Percentiles rank a stretch among this genome's conserved stretches.
phyloP scores from a whole-genome alignment of 1,284 basidiomycete genomes.

The Chalciporus sp. region DNA sequence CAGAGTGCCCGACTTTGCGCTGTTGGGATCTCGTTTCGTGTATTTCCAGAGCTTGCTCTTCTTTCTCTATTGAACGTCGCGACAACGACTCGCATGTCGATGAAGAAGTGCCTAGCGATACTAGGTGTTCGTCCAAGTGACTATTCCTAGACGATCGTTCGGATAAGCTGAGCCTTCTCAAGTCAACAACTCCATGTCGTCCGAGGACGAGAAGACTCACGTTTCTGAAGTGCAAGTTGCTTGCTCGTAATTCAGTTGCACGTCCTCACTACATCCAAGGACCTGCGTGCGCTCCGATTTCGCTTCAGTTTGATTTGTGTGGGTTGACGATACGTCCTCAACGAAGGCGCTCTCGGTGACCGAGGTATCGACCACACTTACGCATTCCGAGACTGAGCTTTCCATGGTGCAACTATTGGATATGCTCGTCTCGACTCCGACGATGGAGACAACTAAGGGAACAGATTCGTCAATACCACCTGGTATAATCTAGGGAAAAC shows the following conservation, averaged over 20 bases:
- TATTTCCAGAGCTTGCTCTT: not conserved
- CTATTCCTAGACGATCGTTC: not conserved
- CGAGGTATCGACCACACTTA: not conserved
- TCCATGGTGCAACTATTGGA: not conserved
- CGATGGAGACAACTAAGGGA: not conserved
- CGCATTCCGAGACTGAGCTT: not conserved
- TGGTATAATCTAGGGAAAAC: not conserved
- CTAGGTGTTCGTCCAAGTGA: not conserved
- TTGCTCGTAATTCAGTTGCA: not conserved
- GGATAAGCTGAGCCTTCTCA: conserved; percentile 2
- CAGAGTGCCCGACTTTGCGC: not conserved
- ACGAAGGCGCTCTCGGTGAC: not conserved
- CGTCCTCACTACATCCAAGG: not conserved
- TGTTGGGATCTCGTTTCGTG: not conserved
- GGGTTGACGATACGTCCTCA: not conserved
- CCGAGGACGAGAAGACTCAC: conserved; percentile 7
- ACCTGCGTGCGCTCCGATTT: not conserved
- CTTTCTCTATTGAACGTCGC: not conserved
- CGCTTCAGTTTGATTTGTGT: not conserved
- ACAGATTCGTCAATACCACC: not conserved
- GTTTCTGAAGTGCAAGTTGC: not conserved
- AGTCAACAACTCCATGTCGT: not conserved
- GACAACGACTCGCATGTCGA: not conserved
- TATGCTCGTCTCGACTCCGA: not conserved
- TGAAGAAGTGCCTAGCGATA: not conserved